phyloP scores from a whole-genome alignment of 2,329 filamentous ascomycete genomes.

The Clarireedia sp. region DNA sequence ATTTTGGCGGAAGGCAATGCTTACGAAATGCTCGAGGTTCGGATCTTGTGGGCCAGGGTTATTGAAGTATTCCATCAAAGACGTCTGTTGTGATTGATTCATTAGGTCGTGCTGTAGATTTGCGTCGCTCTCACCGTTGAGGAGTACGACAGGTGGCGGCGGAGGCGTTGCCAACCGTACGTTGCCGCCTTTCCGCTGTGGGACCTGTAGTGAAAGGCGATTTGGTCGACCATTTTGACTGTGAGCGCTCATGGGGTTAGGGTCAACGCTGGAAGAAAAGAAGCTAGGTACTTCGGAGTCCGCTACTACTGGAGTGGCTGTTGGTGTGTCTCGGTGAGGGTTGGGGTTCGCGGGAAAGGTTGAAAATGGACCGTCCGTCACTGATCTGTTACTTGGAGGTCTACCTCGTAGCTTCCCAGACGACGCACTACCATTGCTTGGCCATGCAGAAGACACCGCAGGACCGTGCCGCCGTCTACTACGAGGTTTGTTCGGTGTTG shows the following conservation, averaged over 20 bases:
- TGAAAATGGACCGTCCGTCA: constrained; percentile 58
- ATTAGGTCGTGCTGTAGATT: constrained; percentile 27
- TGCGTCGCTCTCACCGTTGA: constrained; percentile 36
- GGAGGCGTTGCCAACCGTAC: constrained; percentile 54
- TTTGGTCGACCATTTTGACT: constrained; percentile 34
- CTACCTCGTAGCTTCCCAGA: constrained; percentile 69
- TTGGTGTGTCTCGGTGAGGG: constrained; percentile 35
- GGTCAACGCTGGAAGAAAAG: constrained; percentile 26
- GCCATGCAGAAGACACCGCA: constrained; percentile 87
- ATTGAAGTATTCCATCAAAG: constrained; percentile 26
- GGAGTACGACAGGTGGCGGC: constrained; percentile 36
- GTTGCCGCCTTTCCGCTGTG: constrained; percentile 50
- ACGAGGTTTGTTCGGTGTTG: constrained; percentile 56
- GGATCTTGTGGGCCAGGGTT: constrained; percentile 17
- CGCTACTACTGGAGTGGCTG: constrained; percentile 36
- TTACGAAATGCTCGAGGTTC: constrained; percentile 22
- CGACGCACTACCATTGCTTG: constrained; percentile 52
- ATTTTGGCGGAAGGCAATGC: constrained; percentile 25
- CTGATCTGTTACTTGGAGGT: constrained; percentile 65
- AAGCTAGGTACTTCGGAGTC: constrained; percentile 31
- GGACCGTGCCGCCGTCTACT: constrained; percentile 64
- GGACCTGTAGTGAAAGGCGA: constrained; percentile 54
- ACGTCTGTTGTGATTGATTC: constrained; percentile 16
- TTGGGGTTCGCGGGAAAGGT: constrained; percentile 58
- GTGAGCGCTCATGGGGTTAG: constrained; percentile 11